Base-by-base conservation (phyloP, 2,329 filamentous ascomycete species). In the Nakataea oryzae region DNA sequence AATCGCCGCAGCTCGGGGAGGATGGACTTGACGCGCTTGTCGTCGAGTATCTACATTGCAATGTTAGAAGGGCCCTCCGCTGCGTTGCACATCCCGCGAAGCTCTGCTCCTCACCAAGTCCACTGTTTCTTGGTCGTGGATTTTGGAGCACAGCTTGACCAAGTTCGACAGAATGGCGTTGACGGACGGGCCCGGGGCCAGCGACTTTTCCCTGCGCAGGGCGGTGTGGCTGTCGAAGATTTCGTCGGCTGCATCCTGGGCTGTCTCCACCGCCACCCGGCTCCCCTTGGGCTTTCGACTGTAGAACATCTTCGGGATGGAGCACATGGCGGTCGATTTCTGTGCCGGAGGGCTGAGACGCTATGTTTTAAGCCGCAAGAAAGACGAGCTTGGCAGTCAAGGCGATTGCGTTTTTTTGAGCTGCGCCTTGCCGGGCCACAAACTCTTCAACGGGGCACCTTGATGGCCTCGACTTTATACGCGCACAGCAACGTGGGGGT, bases 1-100 rank as follows among this genome's bases (percentile, higher is more conserved):
- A 81, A 68, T 1, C 68, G 57, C 26, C 75, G 74, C 0, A 82
- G 68, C 0, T 71, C 66, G 1, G 73, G 67, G 14, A 76, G 72
- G 7, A 80, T 69, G 0, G 64, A 55, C 8, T 68, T 58, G 14
- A 78, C 65, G 0, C 66, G 65, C 9, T 69, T 64, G 54, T 75
- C 70, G 8, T 62, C 61, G 41, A 78, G 68, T 11, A 78, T 68
- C 74, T 77, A 34, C 11, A 32, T 26, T 54, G 26, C 13, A 26
- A 58, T 57, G 30, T 61, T 14, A 62, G 54, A 56, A 28, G 27
- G 7, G 17, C 26, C 24, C 3, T 8, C 1, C 12, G 13, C 6
- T n/a, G 21, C 7, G 2, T 21, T 50, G 6, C 41, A 4, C 2
- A 8, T 50, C 21, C 0, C 5, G 17, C 11, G 21, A 21, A 17